Percentiles rank a stretch among this genome's conserved stretches.
Evolutionary conservation across 2,329 filamentous ascomycete species (phyloP).

Genomic region (Fusarium denticulatum): DNA sequence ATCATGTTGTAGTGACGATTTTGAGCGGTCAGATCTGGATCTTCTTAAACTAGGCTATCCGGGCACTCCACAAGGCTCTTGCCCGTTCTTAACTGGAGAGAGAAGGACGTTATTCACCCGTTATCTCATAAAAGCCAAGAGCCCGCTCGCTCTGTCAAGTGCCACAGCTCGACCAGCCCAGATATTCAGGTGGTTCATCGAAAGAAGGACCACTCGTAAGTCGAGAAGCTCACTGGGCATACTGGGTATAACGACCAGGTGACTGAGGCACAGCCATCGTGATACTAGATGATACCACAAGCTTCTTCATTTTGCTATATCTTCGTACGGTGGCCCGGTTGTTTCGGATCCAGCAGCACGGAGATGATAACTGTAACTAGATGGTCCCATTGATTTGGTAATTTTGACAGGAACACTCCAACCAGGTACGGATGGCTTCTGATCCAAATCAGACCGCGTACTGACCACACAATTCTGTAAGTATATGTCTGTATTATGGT

Average conservation of each 20-base stretch:
- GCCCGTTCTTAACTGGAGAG: neutral
- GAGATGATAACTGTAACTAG: conserved; percentile 28
- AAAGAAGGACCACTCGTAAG: conserved; percentile 20
- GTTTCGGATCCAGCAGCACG: conserved; percentile 19
- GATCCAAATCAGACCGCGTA: conserved; percentile 14
- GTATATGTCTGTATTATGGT: conserved; percentile 35
- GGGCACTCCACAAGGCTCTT: neutral
- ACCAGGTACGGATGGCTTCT: conserved; percentile 21
- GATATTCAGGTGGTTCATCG: conserved; percentile 11
- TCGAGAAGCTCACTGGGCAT: conserved; percentile 15
- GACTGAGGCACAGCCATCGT: conserved; percentile 15
- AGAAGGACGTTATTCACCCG: conserved; percentile 7
- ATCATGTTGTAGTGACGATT: conserved; percentile 25
- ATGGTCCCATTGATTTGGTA: conserved; percentile 25
- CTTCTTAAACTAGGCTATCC: conserved; percentile 13
- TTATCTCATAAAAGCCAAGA: conserved; percentile 27
- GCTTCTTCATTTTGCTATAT: conserved; percentile 4
- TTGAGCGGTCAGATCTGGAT: conserved; percentile 30
- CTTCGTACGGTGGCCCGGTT: conserved; percentile 5
- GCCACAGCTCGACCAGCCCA: conserved; percentile 16
- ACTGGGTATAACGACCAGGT: conserved; percentile 14
- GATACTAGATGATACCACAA: conserved; percentile 39
- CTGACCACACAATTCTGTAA: conserved; percentile 17
- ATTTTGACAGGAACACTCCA: conserved; percentile 11
- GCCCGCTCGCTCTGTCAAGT: conserved; percentile 16